Base-by-base conservation (phyloP, 352 stramenopile species). In the Phytophthora ramorum region DNA sequence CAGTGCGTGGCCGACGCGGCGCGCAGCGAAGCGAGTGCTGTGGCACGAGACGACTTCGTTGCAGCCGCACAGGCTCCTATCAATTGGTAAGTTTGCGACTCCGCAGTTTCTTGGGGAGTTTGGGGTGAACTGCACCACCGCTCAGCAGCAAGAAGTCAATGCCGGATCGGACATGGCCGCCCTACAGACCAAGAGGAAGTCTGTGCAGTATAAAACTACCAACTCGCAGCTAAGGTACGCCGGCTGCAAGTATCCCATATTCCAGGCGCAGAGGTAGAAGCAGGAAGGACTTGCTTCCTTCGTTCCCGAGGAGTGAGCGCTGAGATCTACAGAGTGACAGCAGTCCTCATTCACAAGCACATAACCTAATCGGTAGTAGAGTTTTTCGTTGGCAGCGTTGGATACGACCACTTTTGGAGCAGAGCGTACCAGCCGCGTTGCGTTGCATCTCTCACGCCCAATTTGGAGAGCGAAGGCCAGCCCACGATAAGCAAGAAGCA, bases 1-100 rank as follows among this genome's bases (percentile, higher is more conserved):
- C 63, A 74, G 32, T 79, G 71, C 28, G 63, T 79, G 14, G 67
- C 69, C 20, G 71, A 76, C 34, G 71, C 71, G 30, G 69, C 62
- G 41, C 63, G 67, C 28, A 79, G 54, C 19, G 66, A 79, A 47
- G 66, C 67, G 35, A 34, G 47, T 16, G 60, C 60, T 38, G 63
- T 76, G 46, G 67, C 65, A 37, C 63, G 67, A 17, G 69, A 76
- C 14, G 71, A 76, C 38, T 71, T 79, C 19, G 59, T 76, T 3
- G 13, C 66, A 2, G 35, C 40, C 2, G 30, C 54, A 2, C 50
- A 69, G 40, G 40, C 44, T 26, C 55, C 68, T n/a, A 38, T 61
- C 6, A 72, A 13, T 22, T 75, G 63, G 68, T 75, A 75, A 37
- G 4, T 28, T 37, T 10, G 17, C 0, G 4, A 41, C 16, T 44